These are phyloP conservation scores for Lipomyces yarrowii DNA, from an alignment of 1,139 yeast species.

Conservation along the genomic window DNA sequence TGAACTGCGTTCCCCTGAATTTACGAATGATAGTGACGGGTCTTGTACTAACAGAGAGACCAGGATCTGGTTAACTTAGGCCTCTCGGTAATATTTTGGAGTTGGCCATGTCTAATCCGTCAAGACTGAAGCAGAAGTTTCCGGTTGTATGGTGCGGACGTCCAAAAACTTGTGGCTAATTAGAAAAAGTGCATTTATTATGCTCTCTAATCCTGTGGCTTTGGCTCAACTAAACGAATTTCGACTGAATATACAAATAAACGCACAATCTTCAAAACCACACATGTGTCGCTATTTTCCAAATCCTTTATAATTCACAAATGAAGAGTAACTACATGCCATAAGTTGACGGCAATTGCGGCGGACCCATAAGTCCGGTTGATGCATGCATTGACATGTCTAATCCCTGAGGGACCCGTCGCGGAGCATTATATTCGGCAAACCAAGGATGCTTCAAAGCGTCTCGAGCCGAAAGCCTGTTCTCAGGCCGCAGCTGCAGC, in stretches of 20 bases:
- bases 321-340: slow-evolving; percentile 12
- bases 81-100: no score
- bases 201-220: no score
- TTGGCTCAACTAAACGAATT: no score
- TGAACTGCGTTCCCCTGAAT: no score
- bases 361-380: slow-evolving; percentile 17
- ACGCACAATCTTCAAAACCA: neutral
- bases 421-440: slow-evolving; percentile 55
- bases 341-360: slow-evolving; percentile 13
- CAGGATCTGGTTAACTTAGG: no score
- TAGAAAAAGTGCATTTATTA: no score
- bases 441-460: slow-evolving; percentile 85
- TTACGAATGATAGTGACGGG: no score
- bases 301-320: neutral
- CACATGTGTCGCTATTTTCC: neutral
- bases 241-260: neutral
- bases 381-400: slow-evolving; percentile 11
- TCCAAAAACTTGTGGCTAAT: no score
- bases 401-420: slow-evolving; percentile 6
- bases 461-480: slow-evolving; percentile 53
- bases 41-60: no score
- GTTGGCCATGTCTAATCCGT: no score
- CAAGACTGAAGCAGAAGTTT: no score
- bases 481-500: slow-evolving; percentile 90
- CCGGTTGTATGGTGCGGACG: no score